Base-by-base conservation (phyloP, 352 stramenopile genomes). In the Nothophytophthora sp. region DNA sequence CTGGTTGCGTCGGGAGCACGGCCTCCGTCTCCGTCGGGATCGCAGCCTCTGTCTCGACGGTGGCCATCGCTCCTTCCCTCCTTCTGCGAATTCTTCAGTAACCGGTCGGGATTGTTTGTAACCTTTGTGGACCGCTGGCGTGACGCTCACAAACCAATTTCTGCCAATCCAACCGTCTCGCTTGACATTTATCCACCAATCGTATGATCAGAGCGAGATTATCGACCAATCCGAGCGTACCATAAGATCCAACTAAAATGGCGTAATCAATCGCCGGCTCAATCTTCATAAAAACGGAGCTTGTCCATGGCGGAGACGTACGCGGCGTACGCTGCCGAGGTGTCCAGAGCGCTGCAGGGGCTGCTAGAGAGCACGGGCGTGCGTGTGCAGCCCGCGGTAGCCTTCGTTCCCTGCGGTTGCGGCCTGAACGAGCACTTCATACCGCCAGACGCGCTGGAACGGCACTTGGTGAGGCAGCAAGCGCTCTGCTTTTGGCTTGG, bases 381-480 rank as follows among this genome's bases (percentile, higher is more conserved):
- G 19, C 40, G 42, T 3, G n/a, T 79, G 4, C 27, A 64, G 5
- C 73, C 70, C 22, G 54, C 50, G 2, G 63, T 50, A 8, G 55
- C 46, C 4, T 63, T 83, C n/a, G 67, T 81, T 30, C 55, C 57
- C 3, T 87, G 73, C 50, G 50, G 44, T 0, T 45, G 36, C 15
- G 20, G 34, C 4, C 35, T 39, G 13, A 4, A 61, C 35, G 57
- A 66, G 25, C 76, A 87, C 34, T 83, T 75, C 19, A 64, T 85
- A 20, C 68, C 55, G 18, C 47, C 53, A 36, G 15, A 36, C 18
- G 60, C 62, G 12, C 50, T 85, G 29, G 50, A 63, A 22, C 46
- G 25, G 29, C 76, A 87, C 55, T 64, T 79, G 65, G 76, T 87
- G 45, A n/a, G 42, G 27, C 10, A 28, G 29, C 22, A 30, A n/a